Evolutionary conservation across 768 basidiomycete genomes (phyloP).

Genomic region (Daedaleopsis sinensis): DNA sequence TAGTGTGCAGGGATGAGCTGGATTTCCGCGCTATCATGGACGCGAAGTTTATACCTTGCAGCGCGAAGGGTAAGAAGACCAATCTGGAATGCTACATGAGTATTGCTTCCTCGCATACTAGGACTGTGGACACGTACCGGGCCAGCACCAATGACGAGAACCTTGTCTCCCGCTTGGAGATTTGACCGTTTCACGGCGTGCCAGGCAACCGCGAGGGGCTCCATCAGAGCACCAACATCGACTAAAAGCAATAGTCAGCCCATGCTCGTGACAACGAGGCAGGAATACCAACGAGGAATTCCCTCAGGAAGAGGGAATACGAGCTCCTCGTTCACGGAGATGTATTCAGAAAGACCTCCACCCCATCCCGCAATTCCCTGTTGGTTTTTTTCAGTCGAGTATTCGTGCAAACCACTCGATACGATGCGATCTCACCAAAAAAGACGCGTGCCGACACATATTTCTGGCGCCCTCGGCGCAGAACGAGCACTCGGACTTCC

Average conservation of each 20-base stretch:
- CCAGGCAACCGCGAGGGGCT: constrained; percentile 51
- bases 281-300: constrained; percentile 37
- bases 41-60: constrained; percentile 14
- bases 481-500: constrained; percentile 40
- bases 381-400: background rate
- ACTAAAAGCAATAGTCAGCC: constrained; percentile 30
- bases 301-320: constrained; percentile 43
- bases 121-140: constrained; percentile 36
- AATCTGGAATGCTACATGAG: constrained; percentile 14
- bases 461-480: constrained; percentile 34
- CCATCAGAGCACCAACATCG: constrained; percentile 49
- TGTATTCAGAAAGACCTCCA: constrained; percentile 49
- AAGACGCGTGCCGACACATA: constrained; percentile 36
- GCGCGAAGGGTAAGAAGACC: constrained; percentile 23
- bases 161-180: constrained; percentile 41
- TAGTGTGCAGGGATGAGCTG: background rate
- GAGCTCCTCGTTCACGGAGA: constrained; percentile 36
- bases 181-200: constrained; percentile 46
- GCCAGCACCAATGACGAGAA: constrained; percentile 47
- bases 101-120: background rate
- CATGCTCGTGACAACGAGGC: background rate
- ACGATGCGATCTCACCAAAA: constrained; percentile 34
- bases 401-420: no score
- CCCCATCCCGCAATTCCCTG: constrained; percentile 42
- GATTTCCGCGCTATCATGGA: background rate